Base-by-base conservation (phyloP, 371 early-diverging fungal species). In the Haplosporangium sp. region DNA sequence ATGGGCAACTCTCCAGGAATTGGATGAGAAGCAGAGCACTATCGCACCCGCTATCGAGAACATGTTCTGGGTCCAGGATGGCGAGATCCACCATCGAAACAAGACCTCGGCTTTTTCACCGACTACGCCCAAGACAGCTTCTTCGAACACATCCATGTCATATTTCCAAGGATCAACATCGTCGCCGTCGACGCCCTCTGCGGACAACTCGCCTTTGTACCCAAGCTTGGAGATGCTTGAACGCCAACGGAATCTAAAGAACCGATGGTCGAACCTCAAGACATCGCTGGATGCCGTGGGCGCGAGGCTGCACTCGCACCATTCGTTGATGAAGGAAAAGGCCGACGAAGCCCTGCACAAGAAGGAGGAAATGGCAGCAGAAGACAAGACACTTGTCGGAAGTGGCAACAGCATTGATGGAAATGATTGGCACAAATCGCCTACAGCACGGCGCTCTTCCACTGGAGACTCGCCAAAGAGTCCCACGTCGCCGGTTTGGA, bases 31-130 rank as follows among this genome's bases (percentile, higher is more conserved):
- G 53, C 80, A 80, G 43, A 63, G 16, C 8, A 59, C 54, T 47
- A 52, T 69, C 4, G 63, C 62, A 0, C 80, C 80, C 0, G 70
- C 63, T 0, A 73, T 80, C 47, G 80, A 80, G 21, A 80, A 80
- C 43, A 73, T 80, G 70, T 73, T 80, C 43, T 80, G 80, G 80
- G 80, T 80, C 1, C 73, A 73, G 50, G 80, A 80, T 18, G 73
- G 73, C 48, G 80, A 80, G 54, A 66, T 80, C 47, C 73, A 80
- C 42, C 70, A 69, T 20, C 64, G 73, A 6, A 54, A 66, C 59
- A 68, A 73, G 47, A 40, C 64, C 11, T 42, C 56, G 13, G 54
- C 59, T n/a, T 6, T 54, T 18, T 54, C 77, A 37, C 55, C 77
- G 1, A 59, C 68, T 6, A 59, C 77, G 3, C 67, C 77, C 38